Conservation (phyloP, 805 yeast species). For the Saccharomycopsis sp. region DNA sequence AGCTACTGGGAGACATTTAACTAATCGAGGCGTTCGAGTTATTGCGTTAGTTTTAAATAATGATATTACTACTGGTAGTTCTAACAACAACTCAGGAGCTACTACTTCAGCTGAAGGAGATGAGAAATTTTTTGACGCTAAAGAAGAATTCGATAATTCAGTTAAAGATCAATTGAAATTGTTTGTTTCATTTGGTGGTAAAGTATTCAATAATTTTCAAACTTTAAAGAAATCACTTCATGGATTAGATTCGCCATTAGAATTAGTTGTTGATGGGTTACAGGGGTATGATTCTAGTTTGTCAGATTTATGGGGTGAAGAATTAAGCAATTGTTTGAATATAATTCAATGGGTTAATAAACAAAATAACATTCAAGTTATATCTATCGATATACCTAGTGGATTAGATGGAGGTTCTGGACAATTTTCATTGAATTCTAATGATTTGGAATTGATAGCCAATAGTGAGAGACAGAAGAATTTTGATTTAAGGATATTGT, state of each 20-base stretch:
- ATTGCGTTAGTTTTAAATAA: conserved; percentile 35
- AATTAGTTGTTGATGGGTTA: conserved; percentile 72
- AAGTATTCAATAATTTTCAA: conserved; percentile 36
- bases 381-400: conserved; percentile 76
- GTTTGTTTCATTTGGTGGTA: conserved; percentile 64
- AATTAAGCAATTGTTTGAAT: conserved; percentile 33
- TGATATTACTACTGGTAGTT: conserved; percentile 12
- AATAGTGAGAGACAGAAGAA: conserved; percentile 24
- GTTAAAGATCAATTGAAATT: conserved; percentile 46
- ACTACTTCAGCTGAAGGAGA: conserved; percentile 8
- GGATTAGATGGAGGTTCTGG: conserved; percentile 86
- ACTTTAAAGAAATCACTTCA: conserved; percentile 33
- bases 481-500: conserved; percentile 33
- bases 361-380: conserved; percentile 34
- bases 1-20: conserved; percentile 71
- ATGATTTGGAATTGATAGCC: conserved; percentile 24
- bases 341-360: conserved; percentile 65
- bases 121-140: conserved; percentile 28
- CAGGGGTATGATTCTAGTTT: conserved; percentile 76
- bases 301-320: conserved; percentile 43
- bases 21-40: conserved; percentile 67
- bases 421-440: conserved; percentile 23
- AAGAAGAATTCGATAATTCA: conserved; percentile 35
- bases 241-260: conserved; percentile 65
- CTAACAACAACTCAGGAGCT: conserved; percentile 5